Base-by-base conservation (phyloP, 2,329 filamentous ascomycete genomes). In the Diaporthe sp. region DNA sequence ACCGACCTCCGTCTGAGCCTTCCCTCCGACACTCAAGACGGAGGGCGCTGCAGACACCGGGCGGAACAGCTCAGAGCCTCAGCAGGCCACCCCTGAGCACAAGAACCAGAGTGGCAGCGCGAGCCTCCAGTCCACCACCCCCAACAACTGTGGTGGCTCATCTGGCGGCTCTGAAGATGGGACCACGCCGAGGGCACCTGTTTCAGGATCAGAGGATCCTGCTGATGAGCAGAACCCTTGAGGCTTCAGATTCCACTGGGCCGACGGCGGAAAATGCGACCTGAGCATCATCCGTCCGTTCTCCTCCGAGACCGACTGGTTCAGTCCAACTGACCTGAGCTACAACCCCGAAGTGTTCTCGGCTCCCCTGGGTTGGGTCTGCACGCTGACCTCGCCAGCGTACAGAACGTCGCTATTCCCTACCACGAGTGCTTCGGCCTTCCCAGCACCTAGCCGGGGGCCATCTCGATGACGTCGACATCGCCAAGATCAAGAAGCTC, bases 201-300 rank as follows among this genome's bases (percentile, higher is more conserved):
- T 87, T 12, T 93, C 93, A 17, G 91, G 55, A 17, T 71, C 94
- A 42, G 40, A 42, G 40, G 40, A 42, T 13, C 40, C 40, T 42
- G 40, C n/a, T n/a, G n/a, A n/a, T n/a, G n/a, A n/a, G n/a, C n/a
- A n/a, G n/a, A n/a, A n/a, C n/a, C n/a, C n/a, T n/a, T n/a, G n/a
- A n/a, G n/a, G n/a, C n/a, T n/a, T n/a, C n/a, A n/a, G n/a, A n/a
- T n/a, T n/a, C n/a, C n/a, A n/a, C n/a, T n/a, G n/a, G n/a, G n/a
- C n/a, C n/a, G n/a, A n/a, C n/a, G n/a, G n/a, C n/a, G n/a, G n/a
- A n/a, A n/a, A n/a, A n/a, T n/a, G n/a, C n/a, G n/a, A n/a, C n/a
- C n/a, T n/a, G n/a, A n/a, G n/a, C n/a, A n/a, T n/a, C n/a, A n/a
- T n/a, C n/a, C n/a, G n/a, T n/a, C n/a, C n/a, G n/a, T n/a, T n/a